A percentile compares a stretch with the other conserved stretches of the same genome.
phyloP scores from a whole-genome alignment of 148 eudicot species.

The Arbutus unedo region DNA sequence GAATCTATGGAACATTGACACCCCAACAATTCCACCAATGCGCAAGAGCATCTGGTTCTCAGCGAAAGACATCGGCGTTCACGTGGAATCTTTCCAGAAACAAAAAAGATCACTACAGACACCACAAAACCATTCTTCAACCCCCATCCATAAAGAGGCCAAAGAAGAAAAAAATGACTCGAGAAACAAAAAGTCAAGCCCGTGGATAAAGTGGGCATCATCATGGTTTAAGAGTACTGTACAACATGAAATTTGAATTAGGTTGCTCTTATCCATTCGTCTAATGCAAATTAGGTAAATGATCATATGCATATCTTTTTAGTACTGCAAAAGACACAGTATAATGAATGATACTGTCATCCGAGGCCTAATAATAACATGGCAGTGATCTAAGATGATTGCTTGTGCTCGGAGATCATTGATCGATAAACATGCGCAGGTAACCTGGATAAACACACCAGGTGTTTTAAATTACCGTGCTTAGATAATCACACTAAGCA shows the following conservation, averaged over 20 bases:
- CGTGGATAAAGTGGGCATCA: background rate
- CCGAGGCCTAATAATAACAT: too few relatives aligned
- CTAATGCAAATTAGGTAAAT: background rate
- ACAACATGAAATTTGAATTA: background rate
- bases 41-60: background rate
- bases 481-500: too few relatives aligned
- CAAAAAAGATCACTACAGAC: background rate
- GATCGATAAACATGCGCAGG: too few relatives aligned
- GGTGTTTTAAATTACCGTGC: too few relatives aligned
- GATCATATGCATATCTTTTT: background rate
- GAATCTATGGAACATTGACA: background rate
- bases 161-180: background rate
- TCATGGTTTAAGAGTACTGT: background rate
- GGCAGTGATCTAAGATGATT: too few relatives aligned
- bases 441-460: too few relatives aligned
- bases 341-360: background rate
- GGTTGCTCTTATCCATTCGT: background rate
- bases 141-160: background rate
- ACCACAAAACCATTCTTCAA: background rate
- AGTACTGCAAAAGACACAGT: background rate
- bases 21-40: background rate
- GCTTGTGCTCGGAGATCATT: too few relatives aligned
- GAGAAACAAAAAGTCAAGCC: background rate
- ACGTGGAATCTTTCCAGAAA: background rate
- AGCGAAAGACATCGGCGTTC: background rate